These are phyloP conservation scores for Candida ulmi DNA, from an alignment of 805 yeast species.

Conservation along the genomic window DNA sequence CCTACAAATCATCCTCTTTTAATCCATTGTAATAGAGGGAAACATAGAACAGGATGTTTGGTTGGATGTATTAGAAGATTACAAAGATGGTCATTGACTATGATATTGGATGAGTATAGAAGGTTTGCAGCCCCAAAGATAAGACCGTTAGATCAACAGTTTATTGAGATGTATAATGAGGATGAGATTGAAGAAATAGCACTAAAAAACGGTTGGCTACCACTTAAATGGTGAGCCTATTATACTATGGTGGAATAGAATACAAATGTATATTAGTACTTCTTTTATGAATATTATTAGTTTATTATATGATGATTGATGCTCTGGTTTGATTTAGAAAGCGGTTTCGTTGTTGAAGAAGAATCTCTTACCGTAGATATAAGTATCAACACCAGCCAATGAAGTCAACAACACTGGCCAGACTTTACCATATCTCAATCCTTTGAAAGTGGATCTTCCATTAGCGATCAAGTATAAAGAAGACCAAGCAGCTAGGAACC, in stretches of 20 bases:
- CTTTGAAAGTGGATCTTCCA: constrained; percentile 50
- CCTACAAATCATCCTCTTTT: constrained; percentile 88
- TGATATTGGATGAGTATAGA: constrained; percentile 94
- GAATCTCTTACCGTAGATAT: constrained; percentile 65
- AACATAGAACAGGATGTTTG: constrained; percentile 94
- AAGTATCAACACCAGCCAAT: constrained; percentile 57
- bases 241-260: background rate
- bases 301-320: too few species aligned
- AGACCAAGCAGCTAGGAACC: constrained; percentile 79
- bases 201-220: constrained; percentile 49
- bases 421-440: constrained; percentile 49
- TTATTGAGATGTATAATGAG: constrained; percentile 84
- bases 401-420: constrained; percentile 57
- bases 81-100: constrained; percentile 89
- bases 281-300: too few species aligned
- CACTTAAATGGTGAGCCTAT: constrained; percentile 52
- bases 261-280: background rate
- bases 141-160: constrained; percentile 92
- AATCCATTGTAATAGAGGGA: constrained; percentile 94
- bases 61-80: constrained; percentile 87
- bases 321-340: too few species aligned
- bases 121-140: constrained; percentile 94
- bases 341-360: constrained; percentile 27
- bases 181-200: constrained; percentile 54
- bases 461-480: constrained; percentile 67